These are phyloP conservation scores for Plasmopara viticola DNA, from an alignment of 352 stramenopile genomes.

Conservation along the genomic window DNA sequence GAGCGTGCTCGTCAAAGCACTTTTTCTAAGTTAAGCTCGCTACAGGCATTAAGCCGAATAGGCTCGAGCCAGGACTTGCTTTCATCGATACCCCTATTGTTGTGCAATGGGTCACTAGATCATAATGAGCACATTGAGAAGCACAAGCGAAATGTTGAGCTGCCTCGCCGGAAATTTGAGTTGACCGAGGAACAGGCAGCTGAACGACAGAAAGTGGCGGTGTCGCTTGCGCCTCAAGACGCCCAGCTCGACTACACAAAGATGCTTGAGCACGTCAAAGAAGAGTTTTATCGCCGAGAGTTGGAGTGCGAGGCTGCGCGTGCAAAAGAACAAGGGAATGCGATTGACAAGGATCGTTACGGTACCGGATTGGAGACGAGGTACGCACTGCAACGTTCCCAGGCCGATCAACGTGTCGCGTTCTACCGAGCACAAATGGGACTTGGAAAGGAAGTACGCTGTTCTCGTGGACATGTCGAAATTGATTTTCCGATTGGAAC, in stretches of 20 bases:
- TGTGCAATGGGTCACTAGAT: constrained; percentile 5
- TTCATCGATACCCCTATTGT: constrained; percentile 3
- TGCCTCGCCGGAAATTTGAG: constrained; percentile 48
- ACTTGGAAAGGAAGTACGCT: background rate
- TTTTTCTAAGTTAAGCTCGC: constrained; percentile 58
- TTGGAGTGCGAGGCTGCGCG: constrained; percentile 36
- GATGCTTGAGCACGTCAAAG: constrained; percentile 38
- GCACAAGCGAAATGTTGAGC: constrained; percentile 60
- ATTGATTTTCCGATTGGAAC: constrained; percentile 42
- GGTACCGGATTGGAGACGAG: no score
- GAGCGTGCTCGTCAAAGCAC: constrained; percentile 50
- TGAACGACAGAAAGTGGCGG: constrained; percentile 46
- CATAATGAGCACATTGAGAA: constrained; percentile 45
- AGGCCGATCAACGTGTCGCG: constrained; percentile 40
- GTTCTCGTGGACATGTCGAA: constrained; percentile 6
- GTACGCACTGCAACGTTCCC: background rate
- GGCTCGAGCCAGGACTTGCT: constrained; percentile 22
- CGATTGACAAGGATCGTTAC: no score
- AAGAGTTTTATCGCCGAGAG: constrained; percentile 46
- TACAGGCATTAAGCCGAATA: constrained; percentile 35
- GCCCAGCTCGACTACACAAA: constrained; percentile 40
- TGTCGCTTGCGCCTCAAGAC: constrained; percentile 42
- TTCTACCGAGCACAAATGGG: constrained; percentile 33
- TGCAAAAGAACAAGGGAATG: no score
- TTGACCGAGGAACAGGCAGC: constrained; percentile 42